phyloP scores from a whole-genome alignment of 1,284 basidiomycete genomes.

The Trametes hirsuta region DNA sequence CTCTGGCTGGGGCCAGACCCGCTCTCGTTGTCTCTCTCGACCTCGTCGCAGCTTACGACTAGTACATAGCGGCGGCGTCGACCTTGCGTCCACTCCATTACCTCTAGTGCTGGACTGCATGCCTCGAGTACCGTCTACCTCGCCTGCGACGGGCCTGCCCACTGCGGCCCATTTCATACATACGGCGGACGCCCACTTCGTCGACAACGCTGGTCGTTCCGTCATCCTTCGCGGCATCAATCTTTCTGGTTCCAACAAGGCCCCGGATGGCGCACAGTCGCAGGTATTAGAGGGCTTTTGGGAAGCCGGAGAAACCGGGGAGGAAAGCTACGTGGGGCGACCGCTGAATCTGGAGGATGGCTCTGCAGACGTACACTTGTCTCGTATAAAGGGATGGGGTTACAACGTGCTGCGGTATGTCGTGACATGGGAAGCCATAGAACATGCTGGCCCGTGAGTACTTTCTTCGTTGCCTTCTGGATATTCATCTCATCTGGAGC shows the following conservation, averaged over 20 bases:
- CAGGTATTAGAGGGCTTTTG: slow-evolving; percentile 82
- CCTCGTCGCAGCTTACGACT: too few species aligned
- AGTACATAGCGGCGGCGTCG: too few species aligned
- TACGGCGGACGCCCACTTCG: slow-evolving; percentile 75
- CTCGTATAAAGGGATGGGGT: slow-evolving; percentile 88
- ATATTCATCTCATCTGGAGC: not conserved
- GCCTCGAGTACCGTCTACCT: slow-evolving; percentile 61
- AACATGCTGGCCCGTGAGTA: slow-evolving; percentile 92
- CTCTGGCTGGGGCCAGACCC: too few species aligned
- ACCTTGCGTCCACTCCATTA: too few species aligned
- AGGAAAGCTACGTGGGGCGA: slow-evolving; percentile 72
- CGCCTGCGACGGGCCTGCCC: slow-evolving; percentile 70
- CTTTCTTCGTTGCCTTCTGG: not conserved
- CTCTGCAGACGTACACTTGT: slow-evolving; percentile 87
- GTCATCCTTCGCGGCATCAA: slow-evolving; percentile 92
- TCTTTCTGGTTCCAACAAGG: slow-evolving; percentile 87
- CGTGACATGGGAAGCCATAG: slow-evolving; percentile 93
- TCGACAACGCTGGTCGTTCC: slow-evolving; percentile 83
- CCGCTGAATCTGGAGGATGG: slow-evolving; percentile 86
- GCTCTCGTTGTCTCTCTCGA: too few species aligned
- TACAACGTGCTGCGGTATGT: slow-evolving; percentile 94
- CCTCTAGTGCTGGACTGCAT: slow-evolving; percentile 37
- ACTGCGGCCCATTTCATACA: slow-evolving; percentile 62
- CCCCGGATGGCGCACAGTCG: slow-evolving; percentile 74
- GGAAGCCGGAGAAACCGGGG: slow-evolving; percentile 81